A percentile compares a stretch with the other conserved stretches of the same genome.
Conservation (phyloP, 73 alveolate genomes). For the Vitrella brassicaformis region DNA sequence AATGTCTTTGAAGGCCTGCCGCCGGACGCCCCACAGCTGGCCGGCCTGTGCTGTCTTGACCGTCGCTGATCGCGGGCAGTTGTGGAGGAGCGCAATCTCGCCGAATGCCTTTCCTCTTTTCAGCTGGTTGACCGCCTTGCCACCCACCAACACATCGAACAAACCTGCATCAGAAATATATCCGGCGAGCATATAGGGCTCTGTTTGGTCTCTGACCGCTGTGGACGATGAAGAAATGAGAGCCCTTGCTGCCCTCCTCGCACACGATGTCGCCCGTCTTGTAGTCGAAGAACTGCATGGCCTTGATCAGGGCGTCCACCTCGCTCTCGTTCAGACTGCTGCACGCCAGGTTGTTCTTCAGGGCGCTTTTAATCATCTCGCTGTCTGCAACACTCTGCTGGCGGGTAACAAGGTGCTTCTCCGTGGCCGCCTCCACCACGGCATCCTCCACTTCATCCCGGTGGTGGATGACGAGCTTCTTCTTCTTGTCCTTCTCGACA, state of each 20-base stretch:
- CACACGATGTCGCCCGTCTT: slow-evolving; percentile 3
- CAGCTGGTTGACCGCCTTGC: slow-evolving; percentile 7
- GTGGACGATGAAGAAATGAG: slow-evolving; percentile 17
- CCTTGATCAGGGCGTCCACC: not conserved
- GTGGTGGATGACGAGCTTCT: no score
- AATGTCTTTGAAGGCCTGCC: not conserved
- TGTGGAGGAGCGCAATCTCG: slow-evolving; percentile 25
- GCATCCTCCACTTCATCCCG: not conserved
- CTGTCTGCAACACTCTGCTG: not conserved
- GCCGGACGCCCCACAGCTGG: not conserved
- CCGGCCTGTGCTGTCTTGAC: not conserved
- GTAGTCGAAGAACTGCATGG: not conserved
- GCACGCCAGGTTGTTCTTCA: not conserved
- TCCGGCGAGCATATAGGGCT: no score
- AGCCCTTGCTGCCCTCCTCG: slow-evolving; percentile 24
- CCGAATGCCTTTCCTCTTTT: slow-evolving; percentile 31
- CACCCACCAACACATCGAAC: slow-evolving; percentile 12
- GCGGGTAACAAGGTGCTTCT: not conserved
- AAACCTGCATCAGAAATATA: no score
- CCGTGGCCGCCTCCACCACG: not conserved
- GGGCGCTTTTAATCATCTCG: not conserved
- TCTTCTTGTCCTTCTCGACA: no score
- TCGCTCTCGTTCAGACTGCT: not conserved
- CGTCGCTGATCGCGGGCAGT: slow-evolving; percentile 30
- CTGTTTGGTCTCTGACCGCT: no score